Conservation (phyloP, 2,329 filamentous ascomycete species). For the Fusarium concolor region DNA sequence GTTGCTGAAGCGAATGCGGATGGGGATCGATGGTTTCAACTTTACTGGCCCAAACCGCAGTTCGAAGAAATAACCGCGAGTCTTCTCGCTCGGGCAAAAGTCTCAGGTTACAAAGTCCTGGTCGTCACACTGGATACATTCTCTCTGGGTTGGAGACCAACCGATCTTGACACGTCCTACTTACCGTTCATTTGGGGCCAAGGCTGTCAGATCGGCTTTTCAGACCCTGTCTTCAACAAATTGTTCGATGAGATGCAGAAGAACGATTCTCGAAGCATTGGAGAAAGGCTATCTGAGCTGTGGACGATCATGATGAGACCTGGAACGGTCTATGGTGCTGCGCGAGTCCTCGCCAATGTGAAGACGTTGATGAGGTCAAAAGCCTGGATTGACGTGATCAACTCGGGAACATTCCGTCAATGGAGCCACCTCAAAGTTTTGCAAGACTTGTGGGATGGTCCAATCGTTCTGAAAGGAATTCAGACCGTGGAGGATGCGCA, state of each 20-base stretch:
- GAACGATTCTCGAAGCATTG: constrained; percentile 25
- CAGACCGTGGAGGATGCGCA: constrained; percentile 55
- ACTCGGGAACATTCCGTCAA: constrained; percentile 59
- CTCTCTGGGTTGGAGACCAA: constrained; percentile 74
- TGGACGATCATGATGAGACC: constrained; percentile 38
- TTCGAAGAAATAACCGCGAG: constrained; percentile 74
- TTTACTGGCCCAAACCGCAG: constrained; percentile 73
- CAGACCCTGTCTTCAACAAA: constrained; percentile 70
- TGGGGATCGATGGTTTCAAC: constrained; percentile 75
- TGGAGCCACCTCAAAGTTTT: constrained; percentile 73
- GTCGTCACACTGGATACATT: constrained; percentile 81
- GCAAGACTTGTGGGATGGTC: constrained; percentile 69
- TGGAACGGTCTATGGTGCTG: constrained; percentile 39
- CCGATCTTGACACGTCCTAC: constrained; percentile 73
- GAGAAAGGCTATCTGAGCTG: constrained; percentile 31
- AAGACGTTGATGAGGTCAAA: constrained; percentile 32
- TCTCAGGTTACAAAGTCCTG: constrained; percentile 71
- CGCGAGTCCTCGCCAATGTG: constrained; percentile 30
- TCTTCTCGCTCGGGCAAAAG: constrained; percentile 70
- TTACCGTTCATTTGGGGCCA: constrained; percentile 69
- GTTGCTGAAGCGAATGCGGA: constrained; percentile 68
- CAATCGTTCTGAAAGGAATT: constrained; percentile 57
- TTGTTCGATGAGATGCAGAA: constrained; percentile 34
- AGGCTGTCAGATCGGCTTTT: constrained; percentile 72
- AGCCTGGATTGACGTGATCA: constrained; percentile 42